phyloP scores from a whole-genome alignment of 2,329 filamentous ascomycete species.

The Scopulariopsis brevicaulis region DNA sequence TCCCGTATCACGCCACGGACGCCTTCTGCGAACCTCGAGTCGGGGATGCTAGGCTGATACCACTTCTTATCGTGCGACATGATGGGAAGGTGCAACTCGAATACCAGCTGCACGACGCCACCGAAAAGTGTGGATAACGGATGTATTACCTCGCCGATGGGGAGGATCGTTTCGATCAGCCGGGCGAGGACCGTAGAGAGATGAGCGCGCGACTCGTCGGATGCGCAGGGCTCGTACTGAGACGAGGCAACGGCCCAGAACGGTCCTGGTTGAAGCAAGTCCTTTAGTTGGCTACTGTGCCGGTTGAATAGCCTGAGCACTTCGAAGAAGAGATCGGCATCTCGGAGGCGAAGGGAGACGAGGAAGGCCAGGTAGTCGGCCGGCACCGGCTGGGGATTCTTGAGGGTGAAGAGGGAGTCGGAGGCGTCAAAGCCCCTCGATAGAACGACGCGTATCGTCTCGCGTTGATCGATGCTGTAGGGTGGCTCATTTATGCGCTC shows the following conservation, averaged over 20 bases:
- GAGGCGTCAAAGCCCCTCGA: neutral
- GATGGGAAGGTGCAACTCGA: neutral
- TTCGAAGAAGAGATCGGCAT: constrained; percentile 1
- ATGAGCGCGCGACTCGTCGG: neutral
- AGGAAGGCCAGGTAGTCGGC: neutral
- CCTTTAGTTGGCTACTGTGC: neutral
- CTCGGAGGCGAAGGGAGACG: neutral
- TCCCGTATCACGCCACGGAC: neutral
- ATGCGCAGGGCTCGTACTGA: neutral
- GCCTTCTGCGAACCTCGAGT: neutral
- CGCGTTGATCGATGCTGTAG: neutral
- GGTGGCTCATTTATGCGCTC: constrained; percentile 4
- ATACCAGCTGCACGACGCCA: neutral
- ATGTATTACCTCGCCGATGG: neutral
- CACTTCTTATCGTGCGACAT: neutral
- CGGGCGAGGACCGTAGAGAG: neutral
- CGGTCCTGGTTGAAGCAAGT: neutral
- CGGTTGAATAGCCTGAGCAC: neutral
- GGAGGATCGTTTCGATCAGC: neutral
- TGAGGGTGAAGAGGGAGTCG: neutral
- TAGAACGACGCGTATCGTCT: neutral
- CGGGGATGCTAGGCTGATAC: neutral
- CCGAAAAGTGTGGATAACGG: neutral
- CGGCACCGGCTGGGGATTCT: neutral
- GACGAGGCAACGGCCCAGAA: constrained; percentile 1